Conservation (phyloP, 345 rosid genomes). For the Pugionium cornutum region DNA sequence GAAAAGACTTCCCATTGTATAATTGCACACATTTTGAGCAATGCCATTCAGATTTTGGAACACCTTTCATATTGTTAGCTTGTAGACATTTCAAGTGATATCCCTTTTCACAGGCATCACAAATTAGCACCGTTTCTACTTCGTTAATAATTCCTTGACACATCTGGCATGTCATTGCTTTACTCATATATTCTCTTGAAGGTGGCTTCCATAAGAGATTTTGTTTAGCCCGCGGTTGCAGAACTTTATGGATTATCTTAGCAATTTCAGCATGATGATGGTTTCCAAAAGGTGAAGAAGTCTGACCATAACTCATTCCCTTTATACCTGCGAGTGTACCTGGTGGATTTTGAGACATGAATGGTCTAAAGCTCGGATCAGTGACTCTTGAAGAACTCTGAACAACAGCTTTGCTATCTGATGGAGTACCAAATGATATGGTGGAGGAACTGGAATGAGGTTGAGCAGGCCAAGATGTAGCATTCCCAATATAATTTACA, state of each 20-base stretch:
- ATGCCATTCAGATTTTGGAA: constrained; percentile 98
- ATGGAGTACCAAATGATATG: constrained; percentile 49
- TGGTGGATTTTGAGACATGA: constrained; percentile 52
- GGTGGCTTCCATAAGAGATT: constrained; percentile 90
- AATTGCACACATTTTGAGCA: constrained; percentile 75
- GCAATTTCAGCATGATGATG: constrained; percentile 73
- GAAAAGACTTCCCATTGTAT: constrained; percentile 86
- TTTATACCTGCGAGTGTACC: constrained; percentile 55
- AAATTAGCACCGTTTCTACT: constrained; percentile 78
- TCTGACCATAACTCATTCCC: constrained; percentile 52
- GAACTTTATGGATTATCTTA: constrained; percentile 64
- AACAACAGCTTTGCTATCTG: constrained; percentile 55
- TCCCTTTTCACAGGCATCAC: constrained; percentile 97
- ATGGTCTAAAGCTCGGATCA: constrained; percentile 61
- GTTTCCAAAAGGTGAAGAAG: constrained; percentile 51
- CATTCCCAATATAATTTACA: constrained; percentile 52
- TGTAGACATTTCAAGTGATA: constrained; percentile 87
- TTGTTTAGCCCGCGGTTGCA: constrained; percentile 70
- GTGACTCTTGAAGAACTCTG: constrained; percentile 55
- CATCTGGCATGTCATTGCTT: constrained; percentile 71
- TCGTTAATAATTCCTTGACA: constrained; percentile 71
- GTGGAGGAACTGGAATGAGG: constrained; percentile 51
- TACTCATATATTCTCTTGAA: constrained; percentile 93
- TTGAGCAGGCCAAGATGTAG: constrained; percentile 77
- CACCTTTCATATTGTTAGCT: constrained; percentile 61